Evolutionary conservation across 2,329 filamentous ascomycete genomes (phyloP).

Genomic region (Arthrinium puccinioides): DNA sequence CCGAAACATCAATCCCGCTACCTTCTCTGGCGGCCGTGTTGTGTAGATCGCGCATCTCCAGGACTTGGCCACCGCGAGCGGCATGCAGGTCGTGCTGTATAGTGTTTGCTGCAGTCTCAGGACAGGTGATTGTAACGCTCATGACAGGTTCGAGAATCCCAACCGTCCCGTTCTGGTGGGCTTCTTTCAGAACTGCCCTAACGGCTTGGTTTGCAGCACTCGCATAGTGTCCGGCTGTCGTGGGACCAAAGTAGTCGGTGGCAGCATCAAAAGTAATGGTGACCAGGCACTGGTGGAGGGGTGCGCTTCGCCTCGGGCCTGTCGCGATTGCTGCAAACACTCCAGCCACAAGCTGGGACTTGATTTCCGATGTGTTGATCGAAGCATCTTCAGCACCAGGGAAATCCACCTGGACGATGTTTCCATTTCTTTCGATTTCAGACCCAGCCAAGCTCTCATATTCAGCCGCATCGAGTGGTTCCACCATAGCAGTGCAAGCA

Average conservation of each 20-base stretch:
- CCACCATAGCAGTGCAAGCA: constrained; percentile 61
- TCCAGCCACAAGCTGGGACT: constrained; percentile 65
- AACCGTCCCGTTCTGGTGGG: constrained; percentile 46
- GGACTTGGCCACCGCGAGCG: constrained; percentile 65
- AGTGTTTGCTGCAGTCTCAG: constrained; percentile 71
- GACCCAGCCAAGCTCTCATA: constrained; percentile 30
- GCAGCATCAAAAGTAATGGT: constrained; percentile 60
- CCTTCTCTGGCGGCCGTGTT: constrained; percentile 60
- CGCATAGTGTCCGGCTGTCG: constrained; percentile 62
- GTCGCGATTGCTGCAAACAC: constrained; percentile 76
- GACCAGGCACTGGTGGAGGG: constrained; percentile 69
- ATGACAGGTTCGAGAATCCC: constrained; percentile 89
- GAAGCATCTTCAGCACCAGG: constrained; percentile 29
- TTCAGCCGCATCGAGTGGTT: constrained; percentile 45
- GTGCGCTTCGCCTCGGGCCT: constrained; percentile 73
- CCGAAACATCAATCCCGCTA: constrained; percentile 55
- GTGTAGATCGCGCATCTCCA: constrained; percentile 58
- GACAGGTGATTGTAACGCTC: constrained; percentile 78
- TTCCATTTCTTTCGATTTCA: constrained; percentile 58
- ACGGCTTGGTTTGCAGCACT: constrained; percentile 56
- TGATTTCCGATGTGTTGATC: constrained; percentile 43
- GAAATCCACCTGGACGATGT: constrained; percentile 53
- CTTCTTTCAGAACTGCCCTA: constrained; percentile 58
- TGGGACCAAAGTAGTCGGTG: constrained; percentile 57
- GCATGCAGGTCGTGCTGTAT: constrained; percentile 78